A percentile compares a stretch with the other conserved stretches of the same genome.
These are phyloP conservation scores for Trematosphaeria pertusa DNA, from an alignment of 2,329 filamentous ascomycete species.

Conservation along the genomic window DNA sequence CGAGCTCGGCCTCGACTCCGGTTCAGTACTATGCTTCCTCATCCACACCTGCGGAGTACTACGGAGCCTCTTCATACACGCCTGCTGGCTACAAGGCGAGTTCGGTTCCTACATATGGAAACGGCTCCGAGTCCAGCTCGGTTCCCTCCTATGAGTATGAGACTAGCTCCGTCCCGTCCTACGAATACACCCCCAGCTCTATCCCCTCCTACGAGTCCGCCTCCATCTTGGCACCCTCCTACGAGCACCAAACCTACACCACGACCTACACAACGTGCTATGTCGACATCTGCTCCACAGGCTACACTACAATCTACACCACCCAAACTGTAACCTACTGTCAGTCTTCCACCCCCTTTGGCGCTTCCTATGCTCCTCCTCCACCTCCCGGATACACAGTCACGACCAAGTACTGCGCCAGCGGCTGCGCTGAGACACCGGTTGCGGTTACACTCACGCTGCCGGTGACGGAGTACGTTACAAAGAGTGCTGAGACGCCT, in stretches of 20 bases:
- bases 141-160: not conserved
- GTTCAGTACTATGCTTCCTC: not conserved
- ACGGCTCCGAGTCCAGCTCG: not conserved
- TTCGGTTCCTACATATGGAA: constrained; percentile 1
- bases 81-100: not conserved
- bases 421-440: constrained; percentile 30
- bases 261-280: constrained; percentile 37
- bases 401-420: constrained; percentile 35
- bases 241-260: constrained; percentile 7
- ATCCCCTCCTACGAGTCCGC: constrained; percentile 6
- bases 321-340: constrained; percentile 33
- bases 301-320: constrained; percentile 40
- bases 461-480: constrained; percentile 19
- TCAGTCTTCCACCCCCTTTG: constrained; percentile 13
- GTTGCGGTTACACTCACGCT: constrained; percentile 37
- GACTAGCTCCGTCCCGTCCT: not conserved
- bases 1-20: constrained; percentile 6
- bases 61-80: not conserved
- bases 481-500: constrained; percentile 1
- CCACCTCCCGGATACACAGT: constrained; percentile 33
- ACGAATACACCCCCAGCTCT: not conserved
- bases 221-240: not conserved
- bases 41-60: not conserved
- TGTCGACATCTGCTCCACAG: constrained; percentile 42
- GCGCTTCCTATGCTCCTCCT: constrained; percentile 16